Evolutionary conservation across 371 early-diverging fungal species (phyloP), one percentile per base, ranked within the genome.

Genomic region (Coemansia sp.): DNA sequence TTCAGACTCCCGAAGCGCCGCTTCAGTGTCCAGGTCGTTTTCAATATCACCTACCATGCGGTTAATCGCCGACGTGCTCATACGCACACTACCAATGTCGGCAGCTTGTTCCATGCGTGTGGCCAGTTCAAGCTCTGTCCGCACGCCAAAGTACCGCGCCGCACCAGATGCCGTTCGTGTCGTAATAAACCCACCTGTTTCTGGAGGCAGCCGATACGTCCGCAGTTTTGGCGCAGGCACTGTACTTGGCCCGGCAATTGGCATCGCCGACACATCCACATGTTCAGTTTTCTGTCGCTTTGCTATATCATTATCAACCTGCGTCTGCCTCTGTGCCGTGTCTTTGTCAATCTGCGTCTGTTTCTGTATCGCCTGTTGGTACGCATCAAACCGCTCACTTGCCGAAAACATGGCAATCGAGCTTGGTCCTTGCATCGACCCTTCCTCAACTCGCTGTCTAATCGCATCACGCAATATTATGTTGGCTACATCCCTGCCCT

Each of bases 31-130:
- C 48, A 77, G 50, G 5, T 69, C 66, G 34, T 14, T 42, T 39
- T 77, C 77, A 31, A 77, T 77, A 14, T 67, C 64, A n/a, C 61
- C 62, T 1, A 77, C 77, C 21, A 63, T 57, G 10, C 77, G 58
- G 53, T 77, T 77, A 26, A 59, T 55, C 24, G 69, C 58, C 59
- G 66, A 21, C 22, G 64, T 37, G 22, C 58, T 47, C 64, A 64
- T 64, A 13, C 67, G 65, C 18, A 59, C 65, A 16, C 57, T 59
- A 24, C 34, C 53, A 22, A 21, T 16, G 1, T 51, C 57, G 16
- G 70, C 62, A 5, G 62, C 34, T 10, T 34, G 22, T 55, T 61
- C 57, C 61, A 67, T 42, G 31, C 26, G 65, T 21, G 63, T 66
- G 4, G 56, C 64, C 2, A 61, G 22, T 0, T 73, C 69, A 11